phyloP scores from a whole-genome alignment of 2,329 filamentous ascomycete genomes.

The Hypoxylon sp. region DNA sequence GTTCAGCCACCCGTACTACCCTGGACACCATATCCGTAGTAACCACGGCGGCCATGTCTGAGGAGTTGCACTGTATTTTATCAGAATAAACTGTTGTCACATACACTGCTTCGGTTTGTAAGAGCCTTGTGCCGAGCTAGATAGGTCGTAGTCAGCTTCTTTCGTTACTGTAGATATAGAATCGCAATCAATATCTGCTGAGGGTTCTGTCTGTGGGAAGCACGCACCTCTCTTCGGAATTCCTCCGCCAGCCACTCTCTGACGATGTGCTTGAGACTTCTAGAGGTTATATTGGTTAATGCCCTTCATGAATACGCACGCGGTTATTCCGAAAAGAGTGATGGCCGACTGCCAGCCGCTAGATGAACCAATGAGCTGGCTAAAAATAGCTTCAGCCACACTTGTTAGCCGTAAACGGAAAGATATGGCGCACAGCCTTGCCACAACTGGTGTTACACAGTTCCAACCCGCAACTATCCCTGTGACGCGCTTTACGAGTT shows the following conservation, averaged over 20 bases:
- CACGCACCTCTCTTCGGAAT: background rate
- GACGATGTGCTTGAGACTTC: background rate
- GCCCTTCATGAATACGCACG: background rate
- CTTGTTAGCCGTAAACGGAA: background rate
- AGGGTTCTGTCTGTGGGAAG: background rate
- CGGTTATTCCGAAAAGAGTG: background rate
- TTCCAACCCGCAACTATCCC: no score
- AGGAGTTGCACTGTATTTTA: background rate
- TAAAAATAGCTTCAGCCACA: background rate
- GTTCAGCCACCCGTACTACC: conserved; percentile 13
- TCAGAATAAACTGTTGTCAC: background rate
- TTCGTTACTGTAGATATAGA: no score
- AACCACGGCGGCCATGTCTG: background rate
- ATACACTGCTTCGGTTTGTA: background rate
- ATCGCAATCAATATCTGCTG: background rate
- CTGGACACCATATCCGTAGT: background rate
- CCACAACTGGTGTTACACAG: no score
- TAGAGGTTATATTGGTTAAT: background rate
- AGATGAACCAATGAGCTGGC: background rate
- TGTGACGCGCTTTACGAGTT: background rate
- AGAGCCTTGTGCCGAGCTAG: background rate
- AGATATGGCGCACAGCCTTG: no score
- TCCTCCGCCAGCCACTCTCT: background rate
- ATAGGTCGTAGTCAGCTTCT: no score
- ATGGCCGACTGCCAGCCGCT: background rate